Conservation (phyloP, 352 stramenopile species). For the Phytopythium mirpurense region DNA sequence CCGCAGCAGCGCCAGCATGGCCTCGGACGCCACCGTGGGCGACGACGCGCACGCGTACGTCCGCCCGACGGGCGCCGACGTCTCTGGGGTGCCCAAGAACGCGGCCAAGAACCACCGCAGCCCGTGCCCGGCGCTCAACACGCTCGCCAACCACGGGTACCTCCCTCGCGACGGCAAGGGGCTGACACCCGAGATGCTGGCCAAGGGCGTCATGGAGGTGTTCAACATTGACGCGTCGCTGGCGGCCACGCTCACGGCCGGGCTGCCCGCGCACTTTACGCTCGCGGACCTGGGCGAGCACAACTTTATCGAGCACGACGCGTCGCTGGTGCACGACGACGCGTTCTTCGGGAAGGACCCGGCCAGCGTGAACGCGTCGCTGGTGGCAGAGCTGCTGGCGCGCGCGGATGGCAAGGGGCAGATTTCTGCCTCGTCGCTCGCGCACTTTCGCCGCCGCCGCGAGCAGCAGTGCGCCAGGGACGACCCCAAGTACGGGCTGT, state of each 20-base stretch:
- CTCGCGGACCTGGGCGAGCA: constrained; percentile 49
- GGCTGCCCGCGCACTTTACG: constrained; percentile 33
- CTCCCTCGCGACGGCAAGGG: constrained; percentile 54
- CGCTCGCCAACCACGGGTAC: constrained; percentile 65
- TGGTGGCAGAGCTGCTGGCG: constrained; percentile 33
- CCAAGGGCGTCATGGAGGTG: constrained; percentile 32
- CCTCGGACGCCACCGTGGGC: neutral
- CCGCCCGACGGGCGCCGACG: constrained; percentile 25
- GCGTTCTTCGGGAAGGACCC: constrained; percentile 36
- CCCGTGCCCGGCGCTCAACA: constrained; percentile 64
- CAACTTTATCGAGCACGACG: constrained; percentile 68
- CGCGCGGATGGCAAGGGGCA: constrained; percentile 22
- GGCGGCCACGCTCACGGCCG: constrained; percentile 23
- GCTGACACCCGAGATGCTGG: constrained; percentile 33
- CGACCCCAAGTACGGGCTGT: constrained; percentile 38
- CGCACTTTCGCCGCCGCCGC: constrained; percentile 33
- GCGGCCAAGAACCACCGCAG: constrained; percentile 36
- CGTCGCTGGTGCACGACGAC: constrained; percentile 64
- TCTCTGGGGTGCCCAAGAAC: constrained; percentile 44
- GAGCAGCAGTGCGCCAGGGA: constrained; percentile 25
- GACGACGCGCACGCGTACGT: constrained; percentile 32
- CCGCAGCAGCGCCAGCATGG: neutral
- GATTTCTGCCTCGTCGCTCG: constrained; percentile 34
- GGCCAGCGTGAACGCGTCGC: constrained; percentile 32
- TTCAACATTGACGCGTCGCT: constrained; percentile 42